Base-by-base conservation (phyloP, 78 protist genomes). In the Cavenderia fasciculata region DNA sequence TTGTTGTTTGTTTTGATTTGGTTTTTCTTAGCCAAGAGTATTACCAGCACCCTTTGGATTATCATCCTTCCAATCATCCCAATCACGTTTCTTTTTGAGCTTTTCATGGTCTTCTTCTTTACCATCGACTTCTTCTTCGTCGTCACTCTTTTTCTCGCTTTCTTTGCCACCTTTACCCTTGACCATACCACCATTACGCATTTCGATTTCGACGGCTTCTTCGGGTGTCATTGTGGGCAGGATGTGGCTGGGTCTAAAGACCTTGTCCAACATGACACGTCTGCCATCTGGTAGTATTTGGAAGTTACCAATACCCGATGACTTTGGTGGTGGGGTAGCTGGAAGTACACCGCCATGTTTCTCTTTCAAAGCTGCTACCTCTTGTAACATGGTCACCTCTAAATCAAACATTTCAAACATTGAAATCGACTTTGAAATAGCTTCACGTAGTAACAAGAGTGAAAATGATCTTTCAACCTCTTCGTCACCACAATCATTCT, bases 11-110 rank as follows among this genome's bases (percentile, higher is more conserved):
- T n/a, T n/a, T n/a, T 49, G 54, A 18, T 49, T 49, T 12, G 54
- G 54, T 49, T 18, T 14, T 49, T 18, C 54, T 62, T 10, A 62
- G 29, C 11, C 11, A 47, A 34, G 33, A 19, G 43, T 29, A 57
- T 87, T 87, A 68, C 93, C 93, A 54, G 62, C 44, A 38, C 93
- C 93, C 49, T 38, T 73, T 46, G 66, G 68, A 63, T 87, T 68
- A 40, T 87, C 93, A n/a, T 87, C 93, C 49, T 87, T 87, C 68
- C 36, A 87, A 70, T 87, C 85, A 51, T 87, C 93, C 86, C 86
- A 87, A 36, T 62, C 73, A 41, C 93, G 34, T 57, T 73, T 73
- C 49, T 87, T 54, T 51, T 31, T 73, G 4, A 77, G 51, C 59
- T 87, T 70, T 23, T 73, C 93, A 44, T 74, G 63, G 52, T 62